phyloP scores from a whole-genome alignment of 2,329 filamentous ascomycete species.

The Peltaster fructicola region DNA sequence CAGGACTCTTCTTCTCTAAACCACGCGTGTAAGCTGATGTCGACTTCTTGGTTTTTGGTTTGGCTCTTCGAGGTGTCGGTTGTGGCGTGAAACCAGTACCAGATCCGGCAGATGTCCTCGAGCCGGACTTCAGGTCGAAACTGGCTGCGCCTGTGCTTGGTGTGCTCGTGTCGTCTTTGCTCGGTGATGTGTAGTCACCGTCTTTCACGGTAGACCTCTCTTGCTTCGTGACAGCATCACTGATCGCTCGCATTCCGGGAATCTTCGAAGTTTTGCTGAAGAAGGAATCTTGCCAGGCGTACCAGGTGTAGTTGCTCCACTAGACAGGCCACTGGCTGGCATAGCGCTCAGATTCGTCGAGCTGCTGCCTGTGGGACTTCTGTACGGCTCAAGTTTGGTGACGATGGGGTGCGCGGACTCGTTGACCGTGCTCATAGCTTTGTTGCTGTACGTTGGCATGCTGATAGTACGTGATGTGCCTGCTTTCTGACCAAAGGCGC shows the following conservation, averaged over 20 bases:
- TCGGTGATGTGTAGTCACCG: slow-evolving; percentile 42
- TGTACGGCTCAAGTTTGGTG: slow-evolving; percentile 37
- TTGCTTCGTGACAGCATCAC: slow-evolving; percentile 45
- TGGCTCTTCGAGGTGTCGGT: slow-evolving; percentile 8
- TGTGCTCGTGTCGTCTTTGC: slow-evolving; percentile 57
- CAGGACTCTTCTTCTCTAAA: slow-evolving; percentile 60
- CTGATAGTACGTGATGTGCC: no score
- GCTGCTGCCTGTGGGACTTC: slow-evolving; percentile 18
- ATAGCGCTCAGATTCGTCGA: slow-evolving; percentile 8
- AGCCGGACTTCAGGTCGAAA: slow-evolving; percentile 20
- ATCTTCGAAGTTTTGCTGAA: slow-evolving; percentile 25
- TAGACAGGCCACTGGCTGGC: slow-evolving; percentile 30
- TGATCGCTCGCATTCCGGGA: slow-evolving; percentile 66
- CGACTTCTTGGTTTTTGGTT: slow-evolving; percentile 55
- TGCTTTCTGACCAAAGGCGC: no score
- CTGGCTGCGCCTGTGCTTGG: slow-evolving; percentile 37
- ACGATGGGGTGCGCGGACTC: slow-evolving; percentile 35
- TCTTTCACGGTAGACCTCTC: slow-evolving; percentile 32
- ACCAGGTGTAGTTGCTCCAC: slow-evolving; percentile 11
- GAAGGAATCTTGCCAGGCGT: slow-evolving; percentile 10
- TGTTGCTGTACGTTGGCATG: no score
- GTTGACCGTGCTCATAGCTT: slow-evolving; percentile 22
- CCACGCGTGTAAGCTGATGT: slow-evolving; percentile 89
- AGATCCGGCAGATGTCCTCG: slow-evolving; percentile 26
- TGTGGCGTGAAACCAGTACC: slow-evolving; percentile 20